Evolutionary conservation across 2,329 filamentous ascomycete species (phyloP).

Genomic region (Westerdykella aurantiaca): DNA sequence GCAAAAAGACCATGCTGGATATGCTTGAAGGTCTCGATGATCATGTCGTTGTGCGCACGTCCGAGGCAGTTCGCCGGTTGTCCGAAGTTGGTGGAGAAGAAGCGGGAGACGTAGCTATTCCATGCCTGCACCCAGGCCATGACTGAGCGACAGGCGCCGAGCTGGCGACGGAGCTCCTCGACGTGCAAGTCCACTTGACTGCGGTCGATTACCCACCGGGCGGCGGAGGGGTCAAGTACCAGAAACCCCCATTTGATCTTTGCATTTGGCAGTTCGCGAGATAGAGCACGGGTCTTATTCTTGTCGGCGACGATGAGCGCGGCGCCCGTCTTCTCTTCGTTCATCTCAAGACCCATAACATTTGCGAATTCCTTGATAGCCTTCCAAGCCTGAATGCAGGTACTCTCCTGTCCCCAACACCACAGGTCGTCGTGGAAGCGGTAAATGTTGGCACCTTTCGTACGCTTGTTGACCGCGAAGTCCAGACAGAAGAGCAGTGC

Average conservation of each 20-base stretch:
- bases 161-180: slow-evolving; percentile 53
- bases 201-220: slow-evolving; percentile 57
- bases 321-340: slow-evolving; percentile 54
- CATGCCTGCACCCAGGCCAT: slow-evolving; percentile 57
- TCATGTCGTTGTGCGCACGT: slow-evolving; percentile 51
- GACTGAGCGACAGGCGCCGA: slow-evolving; percentile 50
- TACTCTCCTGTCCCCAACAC: slow-evolving; percentile 57
- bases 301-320: slow-evolving; percentile 37
- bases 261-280: slow-evolving; percentile 45
- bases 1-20: slow-evolving; percentile 51
- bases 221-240: slow-evolving; percentile 47
- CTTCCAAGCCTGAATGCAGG: slow-evolving; percentile 55
- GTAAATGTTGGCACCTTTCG: slow-evolving; percentile 51
- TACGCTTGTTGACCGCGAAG: slow-evolving; percentile 56
- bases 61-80: slow-evolving; percentile 52
- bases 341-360: slow-evolving; percentile 54
- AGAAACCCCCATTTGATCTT: slow-evolving; percentile 58
- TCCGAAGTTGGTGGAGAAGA: slow-evolving; percentile 55
- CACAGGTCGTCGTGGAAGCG: slow-evolving; percentile 62
- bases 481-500: slow-evolving; percentile 59
- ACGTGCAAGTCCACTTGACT: slow-evolving; percentile 55
- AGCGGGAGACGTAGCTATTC: slow-evolving; percentile 53
- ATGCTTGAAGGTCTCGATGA: slow-evolving; percentile 47
- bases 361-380: slow-evolving; percentile 51
- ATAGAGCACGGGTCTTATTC: slow-evolving; percentile 11